Conservation (phyloP, 257 asterid genomes). For the Eucommia ulmoides region DNA sequence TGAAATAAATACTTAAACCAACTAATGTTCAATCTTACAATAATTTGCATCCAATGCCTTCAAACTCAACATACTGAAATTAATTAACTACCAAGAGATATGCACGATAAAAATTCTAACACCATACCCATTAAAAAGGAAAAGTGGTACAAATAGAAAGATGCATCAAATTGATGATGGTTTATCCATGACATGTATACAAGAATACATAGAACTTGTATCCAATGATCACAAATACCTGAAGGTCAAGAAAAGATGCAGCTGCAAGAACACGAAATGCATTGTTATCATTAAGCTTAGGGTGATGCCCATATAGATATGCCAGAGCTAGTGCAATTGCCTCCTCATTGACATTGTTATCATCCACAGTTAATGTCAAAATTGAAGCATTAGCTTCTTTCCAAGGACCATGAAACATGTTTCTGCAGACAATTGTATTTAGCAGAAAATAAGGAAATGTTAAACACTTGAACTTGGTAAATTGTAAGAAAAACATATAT, state of each 20-base stretch:
- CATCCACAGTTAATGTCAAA: conserved; percentile 80
- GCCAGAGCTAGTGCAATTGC: conserved; percentile 82
- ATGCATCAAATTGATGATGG: too few species aligned
- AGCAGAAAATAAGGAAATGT: too few species aligned
- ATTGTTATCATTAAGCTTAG: conserved; percentile 73
- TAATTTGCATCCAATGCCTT: neutral
- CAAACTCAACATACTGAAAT: too few species aligned
- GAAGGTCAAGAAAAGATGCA: conserved; percentile 95
- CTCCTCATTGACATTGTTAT: conserved; percentile 72
- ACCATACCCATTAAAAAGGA: too few species aligned
- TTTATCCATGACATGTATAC: neutral
- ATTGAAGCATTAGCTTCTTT: conserved; percentile 85
- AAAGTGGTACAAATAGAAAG: too few species aligned
- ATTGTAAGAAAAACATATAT: neutral
- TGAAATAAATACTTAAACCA: neutral
- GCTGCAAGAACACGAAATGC: conserved; percentile 95
- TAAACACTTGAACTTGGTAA: too few species aligned
- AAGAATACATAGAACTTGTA: neutral
- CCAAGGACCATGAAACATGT: conserved; percentile 99
- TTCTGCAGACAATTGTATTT: conserved; percentile 61
- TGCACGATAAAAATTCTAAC: neutral
- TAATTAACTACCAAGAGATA: too few species aligned
- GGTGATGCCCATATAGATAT: conserved; percentile 88
- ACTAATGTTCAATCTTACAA: neutral
- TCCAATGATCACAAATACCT: conserved; percentile 27